A percentile compares a stretch with the other conserved stretches of the same genome.
Conservation (phyloP, 805 yeast species). For the Scheffersomyces stipitis region DNA sequence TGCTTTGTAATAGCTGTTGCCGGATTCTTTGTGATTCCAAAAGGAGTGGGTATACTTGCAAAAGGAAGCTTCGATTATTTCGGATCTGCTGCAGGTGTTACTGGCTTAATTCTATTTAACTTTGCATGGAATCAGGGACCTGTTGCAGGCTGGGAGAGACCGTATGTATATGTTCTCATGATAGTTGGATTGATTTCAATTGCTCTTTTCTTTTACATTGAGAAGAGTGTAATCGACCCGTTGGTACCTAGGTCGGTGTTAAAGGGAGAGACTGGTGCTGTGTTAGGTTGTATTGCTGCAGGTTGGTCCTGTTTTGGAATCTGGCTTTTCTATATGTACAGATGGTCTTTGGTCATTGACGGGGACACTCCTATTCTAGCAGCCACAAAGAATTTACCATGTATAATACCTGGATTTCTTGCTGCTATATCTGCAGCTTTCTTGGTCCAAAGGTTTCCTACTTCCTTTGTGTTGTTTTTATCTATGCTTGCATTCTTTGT, state of each 20-base stretch:
- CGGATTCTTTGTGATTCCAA: conserved; percentile 40
- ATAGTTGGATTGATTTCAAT: conserved; percentile 41
- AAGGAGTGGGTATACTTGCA: background rate
- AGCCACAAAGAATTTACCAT: conserved; percentile 43
- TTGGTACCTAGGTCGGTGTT: conserved; percentile 52
- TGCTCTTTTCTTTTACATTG: conserved; percentile 31
- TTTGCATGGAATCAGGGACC: conserved; percentile 76
- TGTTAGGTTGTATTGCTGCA: conserved; percentile 48
- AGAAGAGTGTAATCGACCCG: conserved; percentile 42
- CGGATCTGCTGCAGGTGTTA: conserved; percentile 57
- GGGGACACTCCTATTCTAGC: conserved; percentile 31
- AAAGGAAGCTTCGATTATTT: conserved; percentile 1
- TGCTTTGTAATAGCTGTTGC: conserved; percentile 26
- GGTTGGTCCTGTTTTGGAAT: conserved; percentile 80
- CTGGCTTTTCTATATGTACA: conserved; percentile 54
- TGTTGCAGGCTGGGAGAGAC: conserved; percentile 58
- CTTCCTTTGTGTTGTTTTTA: conserved; percentile 48
- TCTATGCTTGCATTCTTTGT: conserved; percentile 49
- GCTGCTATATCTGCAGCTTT: conserved; percentile 54
- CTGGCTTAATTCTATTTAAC: conserved; percentile 59
- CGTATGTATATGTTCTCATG: conserved; percentile 51
- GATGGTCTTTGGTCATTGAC: conserved; percentile 46
- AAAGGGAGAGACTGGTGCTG: conserved; percentile 42
- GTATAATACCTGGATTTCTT: conserved; percentile 48
- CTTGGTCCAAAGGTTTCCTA: conserved; percentile 45